Base-by-base conservation (phyloP, 2,329 filamentous ascomycete species). In the Trichoderma sp. region DNA sequence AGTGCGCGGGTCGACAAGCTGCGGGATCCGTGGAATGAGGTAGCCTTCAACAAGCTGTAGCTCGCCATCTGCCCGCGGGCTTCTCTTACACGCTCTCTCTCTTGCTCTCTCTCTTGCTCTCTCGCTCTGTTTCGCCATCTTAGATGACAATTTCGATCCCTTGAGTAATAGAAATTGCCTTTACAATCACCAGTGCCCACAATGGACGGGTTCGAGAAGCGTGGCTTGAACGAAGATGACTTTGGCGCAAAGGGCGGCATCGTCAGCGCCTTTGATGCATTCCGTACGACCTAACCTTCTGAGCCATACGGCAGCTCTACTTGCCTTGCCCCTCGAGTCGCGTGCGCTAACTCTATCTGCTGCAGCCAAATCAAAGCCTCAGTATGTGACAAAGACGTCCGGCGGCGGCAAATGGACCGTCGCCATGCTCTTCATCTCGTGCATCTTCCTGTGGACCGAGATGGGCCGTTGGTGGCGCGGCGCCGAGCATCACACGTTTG, bases 371-470 rank as follows among this genome's bases (percentile, higher is more conserved):
- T 92, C 94, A 64, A 98, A 98, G 83, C 88, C 94, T 17, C 93
- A 94, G 76, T 99, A 97, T 80, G 90, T 95, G 66, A 90, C 91
- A 56, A 88, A 90, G 71, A 96, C 93, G 35, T 87, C 91, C 42
- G 91, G 91, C 74, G 96, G 95, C 75, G 94, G 94, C 70, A 93
- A 96, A 81, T 97, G 94, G 92, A 98, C 95, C 25, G 86, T 97
- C 57, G 86, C 89, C 61, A 92, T 99, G 81, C 82, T 91, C 69
- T 70, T 92, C 60, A 83, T 96, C 70, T 95, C 92, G 70, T 77
- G 89, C 70, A 77, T 93, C 70, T 91, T 99, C 68, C 84, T 92
- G 72, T 88, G 90, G 82, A 88, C 89, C 60, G 95, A 99, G 80
- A 82, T 95, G 37, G 79, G 83, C 70, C 89, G 90, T 66, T 98